These are phyloP conservation scores for Coniochaeta ligniaria DNA, from an alignment of 2,329 filamentous ascomycete species.

Conservation along the genomic window DNA sequence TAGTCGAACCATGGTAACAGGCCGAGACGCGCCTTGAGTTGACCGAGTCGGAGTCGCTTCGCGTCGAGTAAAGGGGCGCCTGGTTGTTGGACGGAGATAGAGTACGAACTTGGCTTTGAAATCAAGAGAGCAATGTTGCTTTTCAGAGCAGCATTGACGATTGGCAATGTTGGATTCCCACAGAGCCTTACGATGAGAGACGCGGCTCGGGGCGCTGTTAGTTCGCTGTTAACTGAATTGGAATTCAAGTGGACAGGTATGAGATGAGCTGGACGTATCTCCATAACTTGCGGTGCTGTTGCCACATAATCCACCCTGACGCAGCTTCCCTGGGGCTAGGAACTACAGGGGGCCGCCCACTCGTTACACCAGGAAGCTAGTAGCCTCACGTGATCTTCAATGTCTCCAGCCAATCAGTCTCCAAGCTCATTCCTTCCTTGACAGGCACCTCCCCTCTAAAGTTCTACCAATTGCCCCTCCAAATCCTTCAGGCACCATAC, in stretches of 20 bases:
- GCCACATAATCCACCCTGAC: slow-evolving; percentile 3
- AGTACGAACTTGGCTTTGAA: not conserved
- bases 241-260: not conserved
- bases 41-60: not conserved
- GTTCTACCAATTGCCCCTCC: not conserved
- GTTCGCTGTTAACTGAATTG: not conserved
- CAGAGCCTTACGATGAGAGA: not conserved
- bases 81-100: not conserved
- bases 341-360: not conserved
- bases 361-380: not conserved
- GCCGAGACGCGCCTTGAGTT: slow-evolving; percentile 11
- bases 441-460: not conserved
- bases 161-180: not conserved
- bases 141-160: not conserved
- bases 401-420: slow-evolving; percentile 3
- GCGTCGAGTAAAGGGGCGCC: not conserved
- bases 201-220: not conserved
- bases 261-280: not conserved
- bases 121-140: not conserved
- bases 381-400: slow-evolving; percentile 6
- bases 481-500: not conserved
- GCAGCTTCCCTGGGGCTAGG: not conserved
- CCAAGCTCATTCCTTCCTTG: not conserved
- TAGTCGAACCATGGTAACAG: slow-evolving; percentile 74
- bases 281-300: not conserved